Base-by-base conservation (phyloP, 148 eudicot genomes). In the Silene uniflora region DNA sequence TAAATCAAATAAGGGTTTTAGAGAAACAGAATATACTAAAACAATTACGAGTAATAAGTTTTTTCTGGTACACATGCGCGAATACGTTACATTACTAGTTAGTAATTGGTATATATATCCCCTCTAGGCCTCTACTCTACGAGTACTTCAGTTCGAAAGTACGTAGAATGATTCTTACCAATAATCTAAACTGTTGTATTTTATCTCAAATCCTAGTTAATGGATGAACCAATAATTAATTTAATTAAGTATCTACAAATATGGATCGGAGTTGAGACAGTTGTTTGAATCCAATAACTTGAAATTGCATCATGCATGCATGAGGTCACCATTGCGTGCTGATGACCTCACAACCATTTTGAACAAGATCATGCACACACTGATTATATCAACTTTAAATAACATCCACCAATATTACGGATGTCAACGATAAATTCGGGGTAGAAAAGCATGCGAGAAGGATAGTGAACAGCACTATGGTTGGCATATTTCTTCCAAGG, bases 361-460 rank as follows among this genome's bases (percentile, higher is more conserved):
- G 0, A 27, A 29, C 3, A 12, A 49, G 22, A 35, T 4, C 0
- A 7, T 27, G 49, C 46, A 29, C 39, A 42, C 69, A 35, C 35
- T 18, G 17, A 66, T 16, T 29, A 14, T 9, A 66, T 17, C 16
- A 8, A 66, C 69, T 66, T 66, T 66, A 18, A 3, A 32, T 35
- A 17, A 44, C 47, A 66, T 32, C 47, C 19, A 17, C 69, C 7
- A 5, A 66, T 66, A 10, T 66, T 29, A 32, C 21, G 69, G 69
- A 66, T 66, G 69, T 66, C 18, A 66, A 27, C 69, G 47, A 32
- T 3, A 66, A 17, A 16, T 66, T 63, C 18, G 69, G 69, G 49
- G 39, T 66, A 32, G 18, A 35, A 29, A 66, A 66, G 69, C 69
- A 66, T 35, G 22, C 7, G 69, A 66, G 18, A 32, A 64, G 44